Conservation (phyloP, 352 stramenopile genomes). For the Plasmopara viticola region DNA sequence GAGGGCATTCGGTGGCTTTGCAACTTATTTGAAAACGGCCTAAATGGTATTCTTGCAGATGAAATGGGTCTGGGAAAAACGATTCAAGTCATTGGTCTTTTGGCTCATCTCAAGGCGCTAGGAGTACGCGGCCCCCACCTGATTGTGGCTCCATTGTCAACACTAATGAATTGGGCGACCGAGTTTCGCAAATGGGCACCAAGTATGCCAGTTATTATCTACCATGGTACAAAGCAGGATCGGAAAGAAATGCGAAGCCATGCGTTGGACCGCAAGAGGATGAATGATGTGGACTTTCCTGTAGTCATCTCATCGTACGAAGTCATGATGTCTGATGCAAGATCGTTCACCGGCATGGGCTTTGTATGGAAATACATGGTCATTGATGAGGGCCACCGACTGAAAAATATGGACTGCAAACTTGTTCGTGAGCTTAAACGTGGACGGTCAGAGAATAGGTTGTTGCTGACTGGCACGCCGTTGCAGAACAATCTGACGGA, state of each 20-base stretch:
- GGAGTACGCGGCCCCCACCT: constrained; percentile 92
- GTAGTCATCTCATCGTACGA: constrained; percentile 88
- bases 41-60: constrained; percentile 89
- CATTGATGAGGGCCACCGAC: constrained; percentile 96
- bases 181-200: constrained; percentile 79
- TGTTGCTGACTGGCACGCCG: constrained; percentile 94
- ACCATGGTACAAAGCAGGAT: constrained; percentile 87
- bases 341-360: constrained; percentile 42
- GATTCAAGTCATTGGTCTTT: constrained; percentile 89
- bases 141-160: constrained; percentile 96
- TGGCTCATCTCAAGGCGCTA: constrained; percentile 90
- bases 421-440: constrained; percentile 93
- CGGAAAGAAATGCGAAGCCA: constrained; percentile 43
- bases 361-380: constrained; percentile 94
- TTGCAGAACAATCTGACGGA: constrained; percentile 98
- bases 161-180: constrained; percentile 96
- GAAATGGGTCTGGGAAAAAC: constrained; percentile 91
- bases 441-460: constrained; percentile 87
- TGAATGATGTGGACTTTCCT: constrained; percentile 61
- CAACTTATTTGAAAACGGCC: constrained; percentile 95
- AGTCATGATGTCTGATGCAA: constrained; percentile 75
- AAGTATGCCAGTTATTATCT: constrained; percentile 94
- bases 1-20: constrained; percentile 96
- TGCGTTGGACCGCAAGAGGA: constrained; percentile 46
- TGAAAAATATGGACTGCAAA: constrained; percentile 97